Base-by-base conservation (phyloP, 306 rosid genomes). In the Cicer bijugum region DNA sequence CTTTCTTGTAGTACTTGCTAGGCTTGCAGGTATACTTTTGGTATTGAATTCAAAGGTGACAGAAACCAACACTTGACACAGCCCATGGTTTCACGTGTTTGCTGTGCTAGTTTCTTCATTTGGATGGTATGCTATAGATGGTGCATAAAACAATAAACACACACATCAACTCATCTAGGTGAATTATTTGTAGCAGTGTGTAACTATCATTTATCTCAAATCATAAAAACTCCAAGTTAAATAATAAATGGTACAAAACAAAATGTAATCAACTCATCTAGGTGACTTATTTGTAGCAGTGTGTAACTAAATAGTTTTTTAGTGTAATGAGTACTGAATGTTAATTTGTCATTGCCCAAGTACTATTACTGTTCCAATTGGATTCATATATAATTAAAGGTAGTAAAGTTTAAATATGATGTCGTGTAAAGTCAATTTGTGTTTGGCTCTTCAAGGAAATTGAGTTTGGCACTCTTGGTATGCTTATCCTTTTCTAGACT, bases 391-490 rank as follows among this genome's bases (percentile, higher is more conserved):
- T 23, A 28, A 28, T 64, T 46, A 57, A 70, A 43, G 71, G 52
- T 71, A 39, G 44, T 56, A 52, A 81, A 47, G 57, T 15, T 65
- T n/a, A 55, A 72, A 76, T 43, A 23, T 46, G 50, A 53, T 19
- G 48, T 35, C 8, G 9, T 75, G 57, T 57, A 57, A 71, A 71
- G 78, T 70, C 67, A 23, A 69, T n/a, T n/a, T 71, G 55, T 76
- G 82, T 38, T 40, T 82, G 6, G 50, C 78, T 76, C 56, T 50
- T 7, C 6, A 38, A 1, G 75, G 82, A 81, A 76, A 57, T 71
- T 71, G 52, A 71, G 76, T 44, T 40, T 6, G 23, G 44, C 39
- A 33, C 70, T 38, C 79, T 39, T 78, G 62, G 45, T 37, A 2
- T 46, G 78, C 60, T 23, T 70, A 76, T 64, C 56, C 35, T 65